Conservation (phyloP, 805 yeast species). For the Pichia exigua region DNA sequence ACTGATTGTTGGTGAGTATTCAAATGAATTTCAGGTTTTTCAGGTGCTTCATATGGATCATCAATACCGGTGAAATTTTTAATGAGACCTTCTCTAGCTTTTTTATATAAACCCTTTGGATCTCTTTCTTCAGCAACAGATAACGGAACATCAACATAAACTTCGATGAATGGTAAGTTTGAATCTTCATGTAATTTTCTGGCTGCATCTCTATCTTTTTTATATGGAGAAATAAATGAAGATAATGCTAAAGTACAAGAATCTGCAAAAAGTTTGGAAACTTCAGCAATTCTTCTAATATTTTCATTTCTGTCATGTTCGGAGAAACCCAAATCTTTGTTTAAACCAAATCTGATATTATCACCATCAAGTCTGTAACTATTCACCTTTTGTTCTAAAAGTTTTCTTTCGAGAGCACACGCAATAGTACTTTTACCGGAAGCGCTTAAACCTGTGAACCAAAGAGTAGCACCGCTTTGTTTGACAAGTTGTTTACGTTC, state of each 20-base stretch:
- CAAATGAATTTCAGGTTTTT: slow-evolving; percentile 72
- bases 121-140: slow-evolving; percentile 95
- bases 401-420: slow-evolving; percentile 80
- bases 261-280: slow-evolving; percentile 88
- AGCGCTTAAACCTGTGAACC: slow-evolving; percentile 95
- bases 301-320: slow-evolving; percentile 91
- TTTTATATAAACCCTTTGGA: slow-evolving; percentile 93
- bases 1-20: slow-evolving; percentile 62
- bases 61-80: slow-evolving; percentile 93
- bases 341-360: slow-evolving; percentile 88
- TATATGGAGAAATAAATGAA: slow-evolving; percentile 89
- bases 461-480: slow-evolving; percentile 83
- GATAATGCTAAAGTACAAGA: slow-evolving; percentile 83
- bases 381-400: slow-evolving; percentile 59
- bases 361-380: slow-evolving; percentile 93
- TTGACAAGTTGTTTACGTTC: slow-evolving; percentile 68
- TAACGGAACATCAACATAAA: slow-evolving; percentile 86
- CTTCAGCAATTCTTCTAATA: slow-evolving; percentile 91
- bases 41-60: slow-evolving; percentile 95
- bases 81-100: slow-evolving; percentile 91
- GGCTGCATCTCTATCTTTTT: slow-evolving; percentile 74
- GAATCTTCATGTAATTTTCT: slow-evolving; percentile 74
- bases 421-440: slow-evolving; percentile 93
- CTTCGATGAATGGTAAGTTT: slow-evolving; percentile 79
- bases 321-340: slow-evolving; percentile 89